phyloP scores from a whole-genome alignment of 2,329 filamentous ascomycete genomes.

The Fusarium haematococcum region DNA sequence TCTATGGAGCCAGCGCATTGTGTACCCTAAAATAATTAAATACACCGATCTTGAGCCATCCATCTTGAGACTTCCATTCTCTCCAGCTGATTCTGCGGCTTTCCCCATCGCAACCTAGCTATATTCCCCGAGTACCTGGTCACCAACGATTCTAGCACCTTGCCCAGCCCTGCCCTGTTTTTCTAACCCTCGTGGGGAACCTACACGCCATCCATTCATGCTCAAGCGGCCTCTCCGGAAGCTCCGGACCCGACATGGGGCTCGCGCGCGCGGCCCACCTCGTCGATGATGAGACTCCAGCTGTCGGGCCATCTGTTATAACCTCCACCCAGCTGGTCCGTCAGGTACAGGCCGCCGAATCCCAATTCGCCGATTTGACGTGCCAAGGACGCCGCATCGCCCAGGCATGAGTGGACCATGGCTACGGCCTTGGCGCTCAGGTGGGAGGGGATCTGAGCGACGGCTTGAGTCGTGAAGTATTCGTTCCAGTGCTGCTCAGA shows the following conservation, averaged over 20 bases:
- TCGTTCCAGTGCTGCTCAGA: slow-evolving; percentile 17
- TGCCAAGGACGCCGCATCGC: slow-evolving; percentile 12
- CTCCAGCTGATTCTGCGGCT: background rate
- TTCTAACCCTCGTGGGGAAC: background rate
- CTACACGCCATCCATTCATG: background rate
- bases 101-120: background rate
- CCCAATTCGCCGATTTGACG: slow-evolving; percentile 6
- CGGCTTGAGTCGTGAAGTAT: background rate
- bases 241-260: background rate
- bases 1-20: background rate
- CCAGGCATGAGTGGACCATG: slow-evolving; percentile 25
- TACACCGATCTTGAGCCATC: background rate
- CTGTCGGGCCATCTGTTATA: slow-evolving; percentile 28
- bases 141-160: background rate
- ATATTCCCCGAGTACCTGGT: background rate
- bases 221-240: background rate
- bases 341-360: slow-evolving; percentile 28
- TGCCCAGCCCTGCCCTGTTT: background rate
- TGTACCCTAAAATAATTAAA: background rate
- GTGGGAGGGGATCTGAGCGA: background rate
- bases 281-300: background rate
- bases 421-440: slow-evolving; percentile 14
- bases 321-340: slow-evolving; percentile 25
- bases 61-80: background rate
- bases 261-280: background rate